Evolutionary conservation across 2,329 filamentous ascomycete species (phyloP).

Genomic region (Pyrenophora tritici-repentis): DNA sequence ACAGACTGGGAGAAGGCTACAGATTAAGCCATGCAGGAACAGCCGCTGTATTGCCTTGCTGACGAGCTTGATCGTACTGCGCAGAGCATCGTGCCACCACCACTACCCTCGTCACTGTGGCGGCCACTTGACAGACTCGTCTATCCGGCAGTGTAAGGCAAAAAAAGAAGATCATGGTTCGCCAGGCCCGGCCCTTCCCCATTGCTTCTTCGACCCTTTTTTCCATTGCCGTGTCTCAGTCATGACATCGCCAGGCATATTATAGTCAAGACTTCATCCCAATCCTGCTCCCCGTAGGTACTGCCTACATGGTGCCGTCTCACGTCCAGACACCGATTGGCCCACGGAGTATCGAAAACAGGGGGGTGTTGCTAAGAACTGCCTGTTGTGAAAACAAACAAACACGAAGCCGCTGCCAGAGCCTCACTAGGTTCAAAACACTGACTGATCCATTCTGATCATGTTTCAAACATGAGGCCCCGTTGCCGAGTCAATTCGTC

Average conservation of each 20-base stretch:
- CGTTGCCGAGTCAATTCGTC: constrained; percentile 15
- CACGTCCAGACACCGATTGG: constrained; percentile 21
- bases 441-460: constrained; percentile 14
- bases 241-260: constrained; percentile 27
- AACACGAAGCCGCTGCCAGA: constrained; percentile 27
- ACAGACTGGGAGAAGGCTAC: constrained; percentile 10
- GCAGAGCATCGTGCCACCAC: constrained; percentile 24
- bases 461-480: constrained; percentile 8
- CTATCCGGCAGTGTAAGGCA: constrained; percentile 25
- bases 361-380: constrained; percentile 5
- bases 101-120: constrained; percentile 22
- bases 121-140: constrained; percentile 28
- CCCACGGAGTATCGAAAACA: constrained; percentile 9
- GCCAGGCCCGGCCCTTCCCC: constrained; percentile 25
- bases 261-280: constrained; percentile 12
- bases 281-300: constrained; percentile 14
- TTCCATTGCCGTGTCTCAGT: constrained; percentile 22
- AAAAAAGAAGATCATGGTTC: constrained; percentile 14
- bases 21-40: constrained; percentile 36
- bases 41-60: constrained; percentile 17
- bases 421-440: constrained; percentile 18
- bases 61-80: neutral
- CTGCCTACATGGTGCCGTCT: constrained; percentile 14
- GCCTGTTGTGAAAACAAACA: constrained; percentile 27
- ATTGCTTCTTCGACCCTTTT: neutral